Evolutionary conservation across 495 filamentous ascomycete species (phyloP).

Genomic region (Trichoderma virens): DNA sequence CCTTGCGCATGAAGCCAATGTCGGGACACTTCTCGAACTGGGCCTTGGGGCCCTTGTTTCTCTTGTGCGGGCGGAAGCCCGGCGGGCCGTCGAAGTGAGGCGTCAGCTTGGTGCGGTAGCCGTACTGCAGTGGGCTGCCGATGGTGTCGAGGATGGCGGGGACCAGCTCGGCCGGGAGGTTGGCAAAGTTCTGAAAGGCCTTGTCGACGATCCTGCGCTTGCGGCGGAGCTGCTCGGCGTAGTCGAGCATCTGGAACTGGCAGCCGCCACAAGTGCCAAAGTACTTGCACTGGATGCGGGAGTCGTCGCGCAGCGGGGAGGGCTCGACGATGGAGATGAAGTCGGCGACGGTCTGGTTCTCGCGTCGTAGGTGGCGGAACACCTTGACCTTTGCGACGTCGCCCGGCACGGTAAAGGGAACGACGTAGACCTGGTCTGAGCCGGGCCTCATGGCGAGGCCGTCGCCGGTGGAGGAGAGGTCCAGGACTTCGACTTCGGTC

Average conservation of each 20-base stretch:
- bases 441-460: constrained; percentile 63
- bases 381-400: constrained; percentile 74
- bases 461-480: constrained; percentile 85
- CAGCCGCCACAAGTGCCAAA: constrained; percentile 85
- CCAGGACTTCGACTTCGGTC: constrained; percentile 66
- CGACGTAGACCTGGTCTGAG: constrained; percentile 70
- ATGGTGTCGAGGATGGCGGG: constrained; percentile 77
- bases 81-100: constrained; percentile 81
- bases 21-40: constrained; percentile 53
- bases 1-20: constrained; percentile 88
- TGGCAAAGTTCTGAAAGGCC: constrained; percentile 85
- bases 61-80: constrained; percentile 27
- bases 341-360: constrained; percentile 66
- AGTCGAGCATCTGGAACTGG: constrained; percentile 95
- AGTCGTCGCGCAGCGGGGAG: constrained; percentile 69
- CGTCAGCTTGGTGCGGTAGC: constrained; percentile 92
- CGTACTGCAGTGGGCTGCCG: constrained; percentile 80
- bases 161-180: constrained; percentile 64
- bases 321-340: constrained; percentile 70
- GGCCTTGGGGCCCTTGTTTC: constrained; percentile 25
- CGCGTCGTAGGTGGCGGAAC: constrained; percentile 51
- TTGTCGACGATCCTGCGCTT: constrained; percentile 85
- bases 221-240: constrained; percentile 72
- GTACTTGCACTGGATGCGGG: constrained; percentile 69
- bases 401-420: constrained; percentile 78